These are phyloP conservation scores for Neofusicoccum parvum DNA, from an alignment of 2,329 filamentous ascomycete species.

Conservation along the genomic window DNA sequence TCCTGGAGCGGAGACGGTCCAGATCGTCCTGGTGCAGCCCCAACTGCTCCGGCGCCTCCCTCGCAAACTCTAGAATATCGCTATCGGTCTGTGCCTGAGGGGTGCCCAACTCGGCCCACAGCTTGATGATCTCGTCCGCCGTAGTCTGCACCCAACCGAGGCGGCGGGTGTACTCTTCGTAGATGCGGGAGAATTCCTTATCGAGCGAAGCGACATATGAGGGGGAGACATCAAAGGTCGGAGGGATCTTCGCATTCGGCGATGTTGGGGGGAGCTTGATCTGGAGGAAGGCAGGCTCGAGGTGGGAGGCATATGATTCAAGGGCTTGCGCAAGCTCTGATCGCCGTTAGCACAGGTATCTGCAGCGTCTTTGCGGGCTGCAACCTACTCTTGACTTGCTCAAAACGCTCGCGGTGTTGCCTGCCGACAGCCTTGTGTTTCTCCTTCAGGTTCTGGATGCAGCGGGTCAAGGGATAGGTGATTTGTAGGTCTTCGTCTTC, in stretches of 20 bases:
- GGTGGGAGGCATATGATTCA: constrained; percentile 93
- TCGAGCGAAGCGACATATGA: constrained; percentile 86
- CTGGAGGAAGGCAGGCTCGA: constrained; percentile 84
- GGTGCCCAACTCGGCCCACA: constrained; percentile 95
- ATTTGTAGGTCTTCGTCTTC: constrained; percentile 71
- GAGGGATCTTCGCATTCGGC: constrained; percentile 73
- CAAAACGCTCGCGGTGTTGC: constrained; percentile 86
- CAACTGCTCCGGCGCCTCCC: constrained; percentile 89
- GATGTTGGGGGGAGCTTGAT: constrained; percentile 82
- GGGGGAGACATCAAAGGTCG: constrained; percentile 89
- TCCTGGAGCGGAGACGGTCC: constrained; percentile 67
- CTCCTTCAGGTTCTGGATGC: constrained; percentile 79
- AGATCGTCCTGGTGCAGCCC: constrained; percentile 90
- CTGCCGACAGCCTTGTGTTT: constrained; percentile 80
- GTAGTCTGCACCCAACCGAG: constrained; percentile 73
- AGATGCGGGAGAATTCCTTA: constrained; percentile 88
- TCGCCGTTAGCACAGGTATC: constrained; percentile 24
- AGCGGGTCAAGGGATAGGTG: constrained; percentile 80
- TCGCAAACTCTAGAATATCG: constrained; percentile 84
- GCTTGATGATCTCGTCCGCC: constrained; percentile 83
- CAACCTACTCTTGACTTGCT: constrained; percentile 86
- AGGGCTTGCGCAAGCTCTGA: constrained; percentile 89
- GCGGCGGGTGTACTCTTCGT: constrained; percentile 91
- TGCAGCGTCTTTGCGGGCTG: too few species aligned
- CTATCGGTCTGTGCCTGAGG: constrained; percentile 91